Conservation (phyloP, 2,329 filamentous ascomycete species). For the Fusarium illudens region DNA sequence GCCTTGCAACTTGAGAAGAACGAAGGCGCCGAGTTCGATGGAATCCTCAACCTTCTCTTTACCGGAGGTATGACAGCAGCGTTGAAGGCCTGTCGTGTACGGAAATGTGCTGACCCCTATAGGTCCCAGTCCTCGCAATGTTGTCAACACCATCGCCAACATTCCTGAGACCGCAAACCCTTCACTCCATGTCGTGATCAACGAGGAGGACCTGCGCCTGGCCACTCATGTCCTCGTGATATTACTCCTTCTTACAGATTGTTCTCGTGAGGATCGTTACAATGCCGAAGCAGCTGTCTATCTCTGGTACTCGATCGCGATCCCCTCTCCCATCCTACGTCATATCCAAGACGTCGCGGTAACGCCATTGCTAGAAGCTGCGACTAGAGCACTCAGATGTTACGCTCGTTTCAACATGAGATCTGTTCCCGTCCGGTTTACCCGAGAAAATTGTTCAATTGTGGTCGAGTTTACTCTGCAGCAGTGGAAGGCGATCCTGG, state of each 20-base stretch:
- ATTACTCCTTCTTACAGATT: constrained; percentile 22
- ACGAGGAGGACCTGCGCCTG: background rate
- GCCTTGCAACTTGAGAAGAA: constrained; percentile 40
- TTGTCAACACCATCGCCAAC: constrained; percentile 38
- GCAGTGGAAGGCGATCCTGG: constrained; percentile 15
- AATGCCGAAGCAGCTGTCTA: constrained; percentile 40
- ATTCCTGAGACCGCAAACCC: constrained; percentile 30
- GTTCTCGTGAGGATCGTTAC: constrained; percentile 1
- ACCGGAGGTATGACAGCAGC: constrained; percentile 27
- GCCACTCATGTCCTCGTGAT: constrained; percentile 14
- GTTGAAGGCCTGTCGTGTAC: background rate
- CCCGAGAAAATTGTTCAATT: background rate
- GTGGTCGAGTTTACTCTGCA: background rate
- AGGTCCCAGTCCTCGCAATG: constrained; percentile 38
- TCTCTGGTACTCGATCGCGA: constrained; percentile 40
- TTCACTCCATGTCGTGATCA: constrained; percentile 17
- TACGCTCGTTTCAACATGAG: background rate
- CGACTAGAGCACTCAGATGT: background rate
- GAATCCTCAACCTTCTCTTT: constrained; percentile 34
- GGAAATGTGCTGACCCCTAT: background rate
- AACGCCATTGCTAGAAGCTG: background rate
- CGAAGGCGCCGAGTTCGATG: constrained; percentile 38
- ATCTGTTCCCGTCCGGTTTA: background rate
- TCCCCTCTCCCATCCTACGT: constrained; percentile 11
- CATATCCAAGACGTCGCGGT: constrained; percentile 22